Evolutionary conservation across 2,329 filamentous ascomycete species (phyloP).

Genomic region (Cercospora sp.): DNA sequence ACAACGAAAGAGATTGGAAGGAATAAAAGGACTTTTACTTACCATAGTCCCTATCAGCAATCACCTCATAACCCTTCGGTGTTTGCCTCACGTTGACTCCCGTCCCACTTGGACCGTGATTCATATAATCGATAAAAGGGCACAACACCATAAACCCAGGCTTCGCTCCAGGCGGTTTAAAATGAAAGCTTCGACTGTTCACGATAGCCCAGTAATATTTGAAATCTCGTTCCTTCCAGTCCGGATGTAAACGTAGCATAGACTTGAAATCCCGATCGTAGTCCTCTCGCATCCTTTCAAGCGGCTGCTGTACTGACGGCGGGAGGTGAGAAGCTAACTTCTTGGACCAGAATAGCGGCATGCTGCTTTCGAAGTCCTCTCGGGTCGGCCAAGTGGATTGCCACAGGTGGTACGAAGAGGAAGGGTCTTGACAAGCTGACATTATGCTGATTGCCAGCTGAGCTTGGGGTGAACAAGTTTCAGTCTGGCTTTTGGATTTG

Average conservation of each 20-base stretch:
- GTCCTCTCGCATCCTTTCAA: slow-evolving; percentile 37
- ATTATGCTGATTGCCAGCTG: slow-evolving; percentile 59
- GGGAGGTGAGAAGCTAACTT: slow-evolving; percentile 45
- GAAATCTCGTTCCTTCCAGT: slow-evolving; percentile 45
- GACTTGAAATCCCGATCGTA: slow-evolving; percentile 30
- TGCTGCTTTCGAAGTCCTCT: slow-evolving; percentile 59
- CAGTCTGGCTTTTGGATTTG: slow-evolving; percentile 5
- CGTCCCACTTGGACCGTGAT: slow-evolving; percentile 48
- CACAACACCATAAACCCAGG: slow-evolving; percentile 67
- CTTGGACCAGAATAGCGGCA: slow-evolving; percentile 59
- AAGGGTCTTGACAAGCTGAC: slow-evolving; percentile 18
- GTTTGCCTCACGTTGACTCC: slow-evolving; percentile 57
- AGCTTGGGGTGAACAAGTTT: slow-evolving; percentile 55
- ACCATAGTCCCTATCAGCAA: slow-evolving; percentile 54
- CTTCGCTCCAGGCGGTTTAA: slow-evolving; percentile 49
- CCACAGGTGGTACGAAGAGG: slow-evolving; percentile 27
- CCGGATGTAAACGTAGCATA: background rate
- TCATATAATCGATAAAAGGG: slow-evolving; percentile 74
- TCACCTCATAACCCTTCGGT: slow-evolving; percentile 56
- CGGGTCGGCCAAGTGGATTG: slow-evolving; percentile 58
- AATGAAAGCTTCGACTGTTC: slow-evolving; percentile 63
- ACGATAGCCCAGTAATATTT: slow-evolving; percentile 62
- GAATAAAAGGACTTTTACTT: slow-evolving; percentile 21
- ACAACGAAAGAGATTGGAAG: background rate
- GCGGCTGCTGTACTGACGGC: slow-evolving; percentile 38